Percentiles rank a stretch among this genome's conserved stretches.
phyloP scores from a whole-genome alignment of 768 basidiomycete species.

The Pholiota microspora region DNA sequence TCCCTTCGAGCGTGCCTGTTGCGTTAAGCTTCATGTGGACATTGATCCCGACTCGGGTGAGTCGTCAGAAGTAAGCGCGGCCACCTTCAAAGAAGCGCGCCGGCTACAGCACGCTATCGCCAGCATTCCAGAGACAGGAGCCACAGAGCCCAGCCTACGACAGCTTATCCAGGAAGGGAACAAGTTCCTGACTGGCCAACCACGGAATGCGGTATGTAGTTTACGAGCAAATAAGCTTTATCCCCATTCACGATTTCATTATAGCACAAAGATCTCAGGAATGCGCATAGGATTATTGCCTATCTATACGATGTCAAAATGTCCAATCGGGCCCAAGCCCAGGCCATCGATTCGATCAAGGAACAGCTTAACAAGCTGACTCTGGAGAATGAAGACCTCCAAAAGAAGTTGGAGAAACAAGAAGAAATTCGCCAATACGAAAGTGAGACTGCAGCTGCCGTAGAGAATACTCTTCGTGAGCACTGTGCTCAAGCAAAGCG shows the following conservation, averaged over 20 bases:
- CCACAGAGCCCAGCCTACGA: constrained; percentile 46
- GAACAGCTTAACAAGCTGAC: constrained; percentile 33
- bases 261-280: constrained; percentile 52
- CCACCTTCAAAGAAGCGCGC: constrained; percentile 32
- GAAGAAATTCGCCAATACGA: constrained; percentile 43
- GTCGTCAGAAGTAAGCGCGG: constrained; percentile 11
- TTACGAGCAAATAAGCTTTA: not conserved
- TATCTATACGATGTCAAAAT: constrained; percentile 50
- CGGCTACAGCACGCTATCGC: constrained; percentile 55
- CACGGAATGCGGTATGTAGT: constrained; percentile 42
- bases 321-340: constrained; percentile 34
- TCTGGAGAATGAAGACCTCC: constrained; percentile 33
- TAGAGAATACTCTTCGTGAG: constrained; percentile 53
- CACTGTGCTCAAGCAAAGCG: constrained; percentile 46
- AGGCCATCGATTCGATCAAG: constrained; percentile 30
- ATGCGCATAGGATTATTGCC: constrained; percentile 45
- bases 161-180: constrained; percentile 50
- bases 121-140: constrained; percentile 54
- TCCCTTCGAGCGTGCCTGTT: constrained; percentile 42
- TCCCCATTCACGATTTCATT: not conserved
- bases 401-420: constrained; percentile 38
- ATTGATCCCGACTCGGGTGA: constrained; percentile 31
- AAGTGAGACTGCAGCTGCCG: constrained; percentile 46
- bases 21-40: constrained; percentile 62
- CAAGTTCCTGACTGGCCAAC: constrained; percentile 43